These are phyloP conservation scores for Talaromyces wortmannii DNA, from an alignment of 495 filamentous ascomycete species.

Conservation along the genomic window DNA sequence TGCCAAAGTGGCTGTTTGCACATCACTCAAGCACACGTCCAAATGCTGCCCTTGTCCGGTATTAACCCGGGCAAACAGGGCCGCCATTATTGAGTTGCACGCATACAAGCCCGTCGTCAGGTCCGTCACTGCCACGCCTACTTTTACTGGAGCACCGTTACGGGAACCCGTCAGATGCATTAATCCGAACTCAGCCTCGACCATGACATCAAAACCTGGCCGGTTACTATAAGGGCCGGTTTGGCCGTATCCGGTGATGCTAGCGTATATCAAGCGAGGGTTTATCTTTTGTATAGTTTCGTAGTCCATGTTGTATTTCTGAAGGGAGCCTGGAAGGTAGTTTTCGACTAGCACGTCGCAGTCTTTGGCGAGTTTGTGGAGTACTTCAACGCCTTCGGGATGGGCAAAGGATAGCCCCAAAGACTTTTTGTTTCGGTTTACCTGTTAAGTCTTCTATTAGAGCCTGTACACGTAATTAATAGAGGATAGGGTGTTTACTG, in stretches of 20 bases:
- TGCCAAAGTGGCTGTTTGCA: slow-evolving; percentile 71
- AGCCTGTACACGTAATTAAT: neutral
- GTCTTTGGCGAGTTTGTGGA: slow-evolving; percentile 64
- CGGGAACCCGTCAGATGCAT: slow-evolving; percentile 85
- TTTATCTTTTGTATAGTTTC: slow-evolving; percentile 61
- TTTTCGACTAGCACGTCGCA: slow-evolving; percentile 89
- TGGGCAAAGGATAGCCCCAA: slow-evolving; percentile 75
- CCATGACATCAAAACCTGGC: slow-evolving; percentile 91
- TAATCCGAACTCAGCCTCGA: slow-evolving; percentile 83
- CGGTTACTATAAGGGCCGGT: slow-evolving; percentile 73
- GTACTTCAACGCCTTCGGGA: slow-evolving; percentile 59
- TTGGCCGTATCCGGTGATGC: slow-evolving; percentile 61
- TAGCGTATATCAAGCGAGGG: slow-evolving; percentile 37
- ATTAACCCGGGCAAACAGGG: slow-evolving; percentile 55
- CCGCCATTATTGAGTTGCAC: slow-evolving; percentile 78
- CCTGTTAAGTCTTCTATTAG: neutral
- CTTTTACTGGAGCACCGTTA: slow-evolving; percentile 81
- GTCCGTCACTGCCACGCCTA: slow-evolving; percentile 85
- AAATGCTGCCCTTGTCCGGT: slow-evolving; percentile 75
- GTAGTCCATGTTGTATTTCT: slow-evolving; percentile 75
- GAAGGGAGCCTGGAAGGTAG: slow-evolving; percentile 75
- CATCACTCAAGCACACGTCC: slow-evolving; percentile 77
- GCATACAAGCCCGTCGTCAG: slow-evolving; percentile 83
- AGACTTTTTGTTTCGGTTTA: slow-evolving; percentile 89
- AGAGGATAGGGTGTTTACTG: slow-evolving; percentile 46